phyloP scores from a whole-genome alignment of 179 eudicot genomes.

The Silene coronaria region DNA sequence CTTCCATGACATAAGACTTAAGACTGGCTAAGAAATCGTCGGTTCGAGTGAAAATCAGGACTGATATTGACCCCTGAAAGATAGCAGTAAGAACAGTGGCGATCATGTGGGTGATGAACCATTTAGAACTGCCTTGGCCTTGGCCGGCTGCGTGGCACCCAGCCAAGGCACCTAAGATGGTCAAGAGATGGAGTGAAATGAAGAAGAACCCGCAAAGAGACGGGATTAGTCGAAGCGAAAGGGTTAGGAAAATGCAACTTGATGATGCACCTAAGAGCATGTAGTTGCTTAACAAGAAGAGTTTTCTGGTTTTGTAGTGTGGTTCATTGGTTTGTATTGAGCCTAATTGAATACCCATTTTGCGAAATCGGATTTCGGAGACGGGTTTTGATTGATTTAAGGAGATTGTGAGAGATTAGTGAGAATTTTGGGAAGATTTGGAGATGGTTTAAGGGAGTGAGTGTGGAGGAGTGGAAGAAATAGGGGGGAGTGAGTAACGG shows the following conservation, averaged over 20 bases:
- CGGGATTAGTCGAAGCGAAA: slow-evolving; percentile 60
- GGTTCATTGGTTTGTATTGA: slow-evolving; percentile 28
- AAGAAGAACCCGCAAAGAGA: slow-evolving; percentile 49
- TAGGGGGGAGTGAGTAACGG: slow-evolving; percentile 31
- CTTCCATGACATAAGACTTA: slow-evolving; percentile 67
- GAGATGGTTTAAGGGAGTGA: slow-evolving; percentile 16
- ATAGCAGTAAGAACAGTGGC: slow-evolving; percentile 62
- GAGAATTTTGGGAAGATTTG: not conserved
- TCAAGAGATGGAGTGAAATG: slow-evolving; percentile 54
- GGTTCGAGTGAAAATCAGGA: slow-evolving; percentile 52
- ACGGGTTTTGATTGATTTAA: not conserved
- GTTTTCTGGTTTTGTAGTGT: slow-evolving; percentile 38
- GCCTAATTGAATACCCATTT: slow-evolving; percentile 30
- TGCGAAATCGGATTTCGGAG: not conserved
- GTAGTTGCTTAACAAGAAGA: slow-evolving; percentile 54
- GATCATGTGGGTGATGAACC: slow-evolving; percentile 55
- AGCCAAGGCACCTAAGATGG: slow-evolving; percentile 49
- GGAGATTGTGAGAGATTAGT: not conserved
- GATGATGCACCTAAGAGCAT: slow-evolving; percentile 50
- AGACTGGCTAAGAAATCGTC: slow-evolving; percentile 41
- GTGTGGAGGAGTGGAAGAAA: not conserved
- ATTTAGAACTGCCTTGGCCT: slow-evolving; percentile 26
- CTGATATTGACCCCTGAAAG: slow-evolving; percentile 69
- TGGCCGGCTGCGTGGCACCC: slow-evolving; percentile 49
- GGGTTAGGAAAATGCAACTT: slow-evolving; percentile 65